Conservation (phyloP, 2,329 filamentous ascomycete species). For the Beauveria asiatica region DNA sequence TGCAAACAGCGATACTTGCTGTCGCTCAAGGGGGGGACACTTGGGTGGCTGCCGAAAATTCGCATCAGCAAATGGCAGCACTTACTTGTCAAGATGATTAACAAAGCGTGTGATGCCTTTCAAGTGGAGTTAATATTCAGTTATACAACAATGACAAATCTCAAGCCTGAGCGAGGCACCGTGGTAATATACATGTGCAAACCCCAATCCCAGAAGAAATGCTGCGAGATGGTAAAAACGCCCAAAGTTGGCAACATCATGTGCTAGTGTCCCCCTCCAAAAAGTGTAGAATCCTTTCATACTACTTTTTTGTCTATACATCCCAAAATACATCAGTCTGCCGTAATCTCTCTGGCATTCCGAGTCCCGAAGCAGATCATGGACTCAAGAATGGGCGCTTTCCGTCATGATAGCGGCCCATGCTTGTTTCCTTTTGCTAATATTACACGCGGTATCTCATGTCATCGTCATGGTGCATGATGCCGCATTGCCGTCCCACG, state of each 20-base stretch:
- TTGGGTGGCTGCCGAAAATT: background rate
- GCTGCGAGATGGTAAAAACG: conserved; percentile 7
- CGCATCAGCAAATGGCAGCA: background rate
- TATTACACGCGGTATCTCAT: conserved; percentile 7
- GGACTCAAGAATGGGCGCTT: background rate
- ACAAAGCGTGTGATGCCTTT: background rate
- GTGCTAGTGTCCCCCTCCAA: background rate
- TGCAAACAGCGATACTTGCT: no score
- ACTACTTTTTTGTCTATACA: conserved; percentile 3
- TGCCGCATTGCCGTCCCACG: background rate
- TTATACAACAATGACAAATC: conserved; percentile 8
- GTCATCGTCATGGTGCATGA: conserved; percentile 5
- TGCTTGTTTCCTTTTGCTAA: background rate
- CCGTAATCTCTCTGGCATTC: background rate
- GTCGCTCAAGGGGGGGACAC: background rate
- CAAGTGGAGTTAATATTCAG: conserved; percentile 11
- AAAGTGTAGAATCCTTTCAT: background rate
- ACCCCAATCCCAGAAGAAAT: conserved; percentile 1
- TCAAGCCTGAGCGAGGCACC: conserved; percentile 7
- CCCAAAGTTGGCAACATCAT: conserved; percentile 5
- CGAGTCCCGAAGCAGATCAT: background rate
- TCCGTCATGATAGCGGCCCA: background rate
- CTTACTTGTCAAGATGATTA: background rate
- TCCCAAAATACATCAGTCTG: background rate
- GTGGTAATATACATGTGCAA: conserved; percentile 11